Evolutionary conservation across 2,329 filamentous ascomycete species (phyloP).

Genomic region (Tolypocladium endophyticum): DNA sequence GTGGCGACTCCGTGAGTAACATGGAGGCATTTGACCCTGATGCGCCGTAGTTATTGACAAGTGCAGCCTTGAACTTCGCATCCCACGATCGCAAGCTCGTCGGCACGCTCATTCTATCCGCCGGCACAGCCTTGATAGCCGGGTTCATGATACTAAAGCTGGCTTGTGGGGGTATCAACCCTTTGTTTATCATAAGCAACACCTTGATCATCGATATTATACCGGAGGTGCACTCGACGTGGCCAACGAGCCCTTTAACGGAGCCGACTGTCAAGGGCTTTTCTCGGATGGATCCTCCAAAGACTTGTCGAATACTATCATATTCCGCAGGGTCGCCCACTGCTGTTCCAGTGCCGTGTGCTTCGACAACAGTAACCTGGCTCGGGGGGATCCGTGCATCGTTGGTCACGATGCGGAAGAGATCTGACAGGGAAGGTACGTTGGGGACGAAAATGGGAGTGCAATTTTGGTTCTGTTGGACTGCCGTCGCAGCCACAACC

Average conservation of each 20-base stretch:
- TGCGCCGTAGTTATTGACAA: conserved; percentile 27
- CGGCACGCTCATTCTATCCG: conserved; percentile 9
- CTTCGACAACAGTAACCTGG: conserved; percentile 23
- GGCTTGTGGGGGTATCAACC: conserved; percentile 19
- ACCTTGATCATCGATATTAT: conserved; percentile 37
- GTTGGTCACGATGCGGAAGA: conserved; percentile 19
- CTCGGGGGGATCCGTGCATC: conserved; percentile 3
- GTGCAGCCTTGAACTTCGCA: conserved; percentile 6
- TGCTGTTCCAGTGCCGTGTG: conserved; percentile 42
- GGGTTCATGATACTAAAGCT: conserved; percentile 19
- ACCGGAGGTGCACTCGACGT: conserved; percentile 22
- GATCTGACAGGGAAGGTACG: background rate
- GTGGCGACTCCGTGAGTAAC: conserved; percentile 10
- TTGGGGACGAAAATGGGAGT: conserved; percentile 32
- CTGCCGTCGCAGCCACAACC: conserved; percentile 24
- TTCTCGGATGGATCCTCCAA: conserved; percentile 5
- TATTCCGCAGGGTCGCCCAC: conserved; percentile 40
- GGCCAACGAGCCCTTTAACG: conserved; percentile 16
- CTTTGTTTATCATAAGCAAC: conserved; percentile 27
- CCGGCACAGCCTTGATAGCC: conserved; percentile 4
- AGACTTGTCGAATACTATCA: conserved; percentile 6
- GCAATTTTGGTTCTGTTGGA: conserved; percentile 30
- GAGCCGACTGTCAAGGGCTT: conserved; percentile 8
- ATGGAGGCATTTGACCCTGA: conserved; percentile 14
- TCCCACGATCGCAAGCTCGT: conserved; percentile 14